Base-by-base conservation (phyloP, 2,329 filamentous ascomycete species). In the Stemphylium lycopersici region DNA sequence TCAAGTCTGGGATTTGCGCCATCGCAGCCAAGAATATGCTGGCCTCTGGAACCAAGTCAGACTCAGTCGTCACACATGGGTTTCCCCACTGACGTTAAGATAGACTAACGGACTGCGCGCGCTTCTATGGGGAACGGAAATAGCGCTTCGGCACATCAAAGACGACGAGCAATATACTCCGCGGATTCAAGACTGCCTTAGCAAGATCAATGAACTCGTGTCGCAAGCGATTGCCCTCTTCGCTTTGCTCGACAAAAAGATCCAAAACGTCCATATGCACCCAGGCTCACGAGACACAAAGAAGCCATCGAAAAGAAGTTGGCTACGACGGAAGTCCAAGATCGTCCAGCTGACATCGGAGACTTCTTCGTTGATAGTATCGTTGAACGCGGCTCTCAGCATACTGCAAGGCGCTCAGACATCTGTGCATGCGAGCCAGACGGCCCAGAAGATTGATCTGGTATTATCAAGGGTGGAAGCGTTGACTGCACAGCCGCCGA, bases 11-110 rank as follows among this genome's bases (percentile, higher is more conserved):
- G 38, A 42, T 12, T 42, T 56, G n/a, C 47, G 42, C 2, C 34
- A 56, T 44, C 52, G 52, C 34, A 40, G 46, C 11, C 39, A 47
- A 20, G 47, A 51, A 12, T 56, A 47, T 29, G n/a, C 22, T 15
- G 26, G 34, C 16, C 36, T 52, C n/a, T 46, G 40, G 40, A 26
- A 52, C 20, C 42, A 37, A 24, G 48, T 45, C 6, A 45, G 48
- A 6, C 3, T 26, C 22, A 3, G 6, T 22, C 3, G 22, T 22
- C 22, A 6, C 6, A 22, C 6, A 22, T 22, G 6, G 22, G 6
- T 22, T 22, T 22, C 22, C 22, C 3, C 6, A 22, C 22, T 22
- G 22, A 22, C 22, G 22, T 22, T 22, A 22, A 6, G 22, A 22
- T 13, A 18, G 29, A 18, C 33, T 3, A 10, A 15, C 13, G 32